These are phyloP conservation scores for Rhizoclosmatium globosum DNA, from an alignment of 192 early-diverging fungal genomes.

Conservation along the genomic window DNA sequence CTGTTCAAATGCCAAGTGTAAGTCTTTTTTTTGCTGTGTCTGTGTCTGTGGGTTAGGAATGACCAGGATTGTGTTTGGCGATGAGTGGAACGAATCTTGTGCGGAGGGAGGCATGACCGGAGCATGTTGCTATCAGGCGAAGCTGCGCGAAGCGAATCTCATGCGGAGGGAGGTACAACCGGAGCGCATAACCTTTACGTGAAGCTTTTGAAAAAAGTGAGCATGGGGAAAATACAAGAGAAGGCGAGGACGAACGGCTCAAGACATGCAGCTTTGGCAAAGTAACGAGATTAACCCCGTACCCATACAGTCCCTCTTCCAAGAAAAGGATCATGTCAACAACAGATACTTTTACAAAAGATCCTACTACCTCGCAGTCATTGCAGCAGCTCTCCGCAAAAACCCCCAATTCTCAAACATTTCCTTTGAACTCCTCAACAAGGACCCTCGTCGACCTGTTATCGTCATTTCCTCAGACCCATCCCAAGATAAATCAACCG, in stretches of 20 bases:
- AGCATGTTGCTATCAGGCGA: too few relatives aligned
- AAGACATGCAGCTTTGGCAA: too few relatives aligned
- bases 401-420: slow-evolving; percentile 33
- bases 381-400: slow-evolving; percentile 61
- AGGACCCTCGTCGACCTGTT: slow-evolving; percentile 53
- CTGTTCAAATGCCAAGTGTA: slow-evolving; percentile 87
- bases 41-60: too few relatives aligned
- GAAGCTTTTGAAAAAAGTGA: too few relatives aligned
- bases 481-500: background rate
- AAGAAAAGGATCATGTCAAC: slow-evolving; percentile 94
- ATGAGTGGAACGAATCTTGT: too few relatives aligned
- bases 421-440: slow-evolving; percentile 57
- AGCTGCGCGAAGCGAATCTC: too few relatives aligned
- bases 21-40: slow-evolving; percentile 10
- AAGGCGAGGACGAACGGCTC: too few relatives aligned
- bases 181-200: too few relatives aligned
- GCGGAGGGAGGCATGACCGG: too few relatives aligned
- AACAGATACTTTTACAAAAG: slow-evolving; percentile 95
- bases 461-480: slow-evolving; percentile 51
- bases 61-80: too few relatives aligned
- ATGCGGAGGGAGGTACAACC: too few relatives aligned
- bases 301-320: slow-evolving; percentile 67
- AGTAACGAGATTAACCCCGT: background rate
- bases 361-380: slow-evolving; percentile 86
- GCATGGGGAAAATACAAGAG: too few relatives aligned